Conservation (phyloP, 441 rosid genomes). For the Erysimum pusillum region DNA sequence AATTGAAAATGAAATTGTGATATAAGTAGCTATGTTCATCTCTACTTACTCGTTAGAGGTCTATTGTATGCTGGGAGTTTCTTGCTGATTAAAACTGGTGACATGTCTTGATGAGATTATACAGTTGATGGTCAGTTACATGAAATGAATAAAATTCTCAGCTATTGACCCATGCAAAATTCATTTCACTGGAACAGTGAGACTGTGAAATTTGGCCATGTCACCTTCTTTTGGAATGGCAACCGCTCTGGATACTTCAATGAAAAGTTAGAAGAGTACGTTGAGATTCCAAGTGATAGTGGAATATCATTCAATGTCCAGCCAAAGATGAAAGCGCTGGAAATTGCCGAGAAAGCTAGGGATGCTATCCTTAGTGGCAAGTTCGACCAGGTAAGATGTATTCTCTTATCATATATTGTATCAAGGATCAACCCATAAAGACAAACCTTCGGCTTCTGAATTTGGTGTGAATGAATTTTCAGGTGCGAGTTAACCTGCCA, state of each 20-base stretch:
- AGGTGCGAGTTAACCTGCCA: conserved; percentile 96
- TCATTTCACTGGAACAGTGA: conserved; percentile 60
- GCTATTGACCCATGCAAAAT: not conserved
- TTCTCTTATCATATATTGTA: conserved; percentile 24
- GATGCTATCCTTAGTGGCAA: conserved; percentile 89
- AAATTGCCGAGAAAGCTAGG: conserved; percentile 90
- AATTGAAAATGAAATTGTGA: conserved; percentile 2
- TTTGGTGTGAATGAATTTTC: conserved; percentile 23
- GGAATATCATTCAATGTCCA: conserved; percentile 94
- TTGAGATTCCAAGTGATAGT: conserved; percentile 90
- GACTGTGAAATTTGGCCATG: conserved; percentile 98
- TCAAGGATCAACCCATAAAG: not conserved
- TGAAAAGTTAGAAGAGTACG: conserved; percentile 77
- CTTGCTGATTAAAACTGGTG: conserved; percentile 8
- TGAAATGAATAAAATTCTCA: not conserved
- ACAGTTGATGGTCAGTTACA: not conserved
- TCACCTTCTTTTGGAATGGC: conserved; percentile 99
- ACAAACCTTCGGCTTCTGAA: conserved; percentile 5
- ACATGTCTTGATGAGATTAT: conserved; percentile 10
- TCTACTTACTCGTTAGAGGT: conserved; percentile 16
- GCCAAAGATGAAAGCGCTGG: conserved; percentile 94
- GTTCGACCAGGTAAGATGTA: conserved; percentile 77
- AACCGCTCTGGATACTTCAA: conserved; percentile 95
- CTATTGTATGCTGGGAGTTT: conserved; percentile 16
- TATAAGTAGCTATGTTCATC: not conserved